phyloP scores from a whole-genome alignment of 768 basidiomycete species.

The Leccinellum luteum region DNA sequence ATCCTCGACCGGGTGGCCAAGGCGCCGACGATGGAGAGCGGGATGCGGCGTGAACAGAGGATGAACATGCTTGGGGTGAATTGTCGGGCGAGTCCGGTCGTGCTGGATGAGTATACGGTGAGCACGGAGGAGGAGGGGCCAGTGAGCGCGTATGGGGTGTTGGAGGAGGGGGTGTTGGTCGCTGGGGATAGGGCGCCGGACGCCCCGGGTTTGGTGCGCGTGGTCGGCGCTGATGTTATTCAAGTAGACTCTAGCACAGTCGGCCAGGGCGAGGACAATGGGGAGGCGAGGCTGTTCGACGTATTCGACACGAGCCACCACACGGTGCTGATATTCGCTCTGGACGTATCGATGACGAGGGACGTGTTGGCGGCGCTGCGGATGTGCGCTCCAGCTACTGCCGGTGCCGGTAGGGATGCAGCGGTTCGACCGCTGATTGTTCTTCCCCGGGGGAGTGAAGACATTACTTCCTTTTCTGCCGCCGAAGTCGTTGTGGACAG shows the following conservation, averaged over 20 bases:
- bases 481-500: not conserved
- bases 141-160: slow-evolving; percentile 10
- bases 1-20: slow-evolving; percentile 9
- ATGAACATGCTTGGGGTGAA: slow-evolving; percentile 34
- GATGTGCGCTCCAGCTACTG: not conserved
- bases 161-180: slow-evolving; percentile 27
- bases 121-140: not conserved
- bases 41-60: not conserved
- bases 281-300: slow-evolving; percentile 19
- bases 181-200: slow-evolving; percentile 49
- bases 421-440: not conserved
- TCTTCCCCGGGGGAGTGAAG: not conserved
- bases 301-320: slow-evolving; percentile 14
- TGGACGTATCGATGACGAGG: not conserved
- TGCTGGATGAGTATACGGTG: slow-evolving; percentile 34
- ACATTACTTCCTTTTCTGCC: not conserved
- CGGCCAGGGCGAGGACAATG: not conserved
- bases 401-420: not conserved
- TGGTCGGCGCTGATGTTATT: not conserved
- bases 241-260: no score
- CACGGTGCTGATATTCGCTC: not conserved
- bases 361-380: not conserved
- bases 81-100: slow-evolving; percentile 34
- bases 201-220: slow-evolving; percentile 34
- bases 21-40: not conserved